phyloP scores from a whole-genome alignment of 106 monocot genomes.

The Dendrobium nobile region DNA sequence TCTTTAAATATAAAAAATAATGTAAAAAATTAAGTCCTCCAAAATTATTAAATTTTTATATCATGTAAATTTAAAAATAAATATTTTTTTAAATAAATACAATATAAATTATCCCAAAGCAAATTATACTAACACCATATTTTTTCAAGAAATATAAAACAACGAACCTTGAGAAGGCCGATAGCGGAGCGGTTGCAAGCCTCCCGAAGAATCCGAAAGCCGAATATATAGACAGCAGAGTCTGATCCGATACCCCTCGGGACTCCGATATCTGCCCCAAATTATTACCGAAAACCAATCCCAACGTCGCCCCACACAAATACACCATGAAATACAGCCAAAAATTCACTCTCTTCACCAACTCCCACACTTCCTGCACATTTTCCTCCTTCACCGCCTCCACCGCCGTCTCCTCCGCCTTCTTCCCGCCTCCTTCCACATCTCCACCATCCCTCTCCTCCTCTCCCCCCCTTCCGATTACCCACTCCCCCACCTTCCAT shows the following conservation, averaged over 20 bases:
- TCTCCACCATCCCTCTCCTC: neutral
- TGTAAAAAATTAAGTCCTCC: too few relatives aligned
- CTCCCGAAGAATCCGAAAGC: conserved; percentile 31
- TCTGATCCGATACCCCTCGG: neutral
- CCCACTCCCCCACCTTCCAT: neutral
- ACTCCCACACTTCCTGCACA: neutral
- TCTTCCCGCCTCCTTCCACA: neutral
- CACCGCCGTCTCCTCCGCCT: neutral
- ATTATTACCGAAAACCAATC: conserved; percentile 24
- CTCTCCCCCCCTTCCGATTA: neutral
- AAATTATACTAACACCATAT: too few relatives aligned
- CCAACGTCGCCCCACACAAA: conserved; percentile 21
- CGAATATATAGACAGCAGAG: conserved; percentile 21
- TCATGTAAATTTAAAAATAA: too few relatives aligned
- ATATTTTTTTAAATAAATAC: too few relatives aligned
- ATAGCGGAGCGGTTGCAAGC: conserved; percentile 6
- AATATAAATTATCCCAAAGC: too few relatives aligned
- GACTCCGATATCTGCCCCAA: conserved; percentile 28
- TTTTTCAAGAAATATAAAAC: too few relatives aligned
- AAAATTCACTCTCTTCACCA: conserved; percentile 12
- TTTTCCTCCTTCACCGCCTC: neutral
- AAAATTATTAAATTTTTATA: too few relatives aligned
- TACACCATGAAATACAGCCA: conserved; percentile 26
- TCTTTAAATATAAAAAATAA: too few relatives aligned
- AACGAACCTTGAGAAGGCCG: conserved; percentile 1